These are phyloP conservation scores for Cupressus sempervirens DNA, from an alignment of 75 land plant genomes.

Conservation along the genomic window DNA sequence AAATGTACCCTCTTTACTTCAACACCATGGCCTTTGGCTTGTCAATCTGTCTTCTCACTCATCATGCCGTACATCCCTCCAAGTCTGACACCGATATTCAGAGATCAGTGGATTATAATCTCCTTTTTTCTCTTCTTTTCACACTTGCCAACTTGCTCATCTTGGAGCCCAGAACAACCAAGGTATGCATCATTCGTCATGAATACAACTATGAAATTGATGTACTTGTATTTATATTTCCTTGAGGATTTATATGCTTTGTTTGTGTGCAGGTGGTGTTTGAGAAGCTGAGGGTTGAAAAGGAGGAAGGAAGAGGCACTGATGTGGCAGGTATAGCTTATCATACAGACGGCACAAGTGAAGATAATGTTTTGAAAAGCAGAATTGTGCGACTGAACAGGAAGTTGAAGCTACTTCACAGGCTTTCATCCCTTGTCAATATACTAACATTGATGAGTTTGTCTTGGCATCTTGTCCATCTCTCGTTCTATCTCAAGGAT, in stretches of 20 bases:
- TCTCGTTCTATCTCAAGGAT: constrained; percentile 14
- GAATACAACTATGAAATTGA: background rate
- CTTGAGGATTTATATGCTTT: background rate
- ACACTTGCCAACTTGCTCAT: constrained; percentile 51
- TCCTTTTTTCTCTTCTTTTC: constrained; percentile 31
- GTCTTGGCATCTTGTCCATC: constrained; percentile 70
- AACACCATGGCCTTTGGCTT: constrained; percentile 38
- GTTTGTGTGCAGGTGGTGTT: constrained; percentile 59
- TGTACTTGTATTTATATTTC: background rate
- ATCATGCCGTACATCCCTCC: constrained; percentile 24
- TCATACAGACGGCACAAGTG: constrained; percentile 9
- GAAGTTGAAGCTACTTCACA: constrained; percentile 49
- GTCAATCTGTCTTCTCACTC: constrained; percentile 36
- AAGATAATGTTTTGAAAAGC: constrained; percentile 17
- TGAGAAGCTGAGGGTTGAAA: constrained; percentile 76
- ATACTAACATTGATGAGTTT: constrained; percentile 51
- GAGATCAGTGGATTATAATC: constrained; percentile 39
- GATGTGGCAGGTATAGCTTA: constrained; percentile 8
- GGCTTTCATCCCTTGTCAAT: constrained; percentile 51
- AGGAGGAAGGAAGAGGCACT: constrained; percentile 80
- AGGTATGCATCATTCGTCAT: constrained; percentile 33
- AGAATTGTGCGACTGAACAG: constrained; percentile 25
- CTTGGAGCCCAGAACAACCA: constrained; percentile 76
- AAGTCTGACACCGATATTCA: constrained; percentile 8
- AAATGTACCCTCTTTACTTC: constrained; percentile 75